Conservation (phyloP, 2,329 filamentous ascomycete species). For the Orbilia brochopaga region DNA sequence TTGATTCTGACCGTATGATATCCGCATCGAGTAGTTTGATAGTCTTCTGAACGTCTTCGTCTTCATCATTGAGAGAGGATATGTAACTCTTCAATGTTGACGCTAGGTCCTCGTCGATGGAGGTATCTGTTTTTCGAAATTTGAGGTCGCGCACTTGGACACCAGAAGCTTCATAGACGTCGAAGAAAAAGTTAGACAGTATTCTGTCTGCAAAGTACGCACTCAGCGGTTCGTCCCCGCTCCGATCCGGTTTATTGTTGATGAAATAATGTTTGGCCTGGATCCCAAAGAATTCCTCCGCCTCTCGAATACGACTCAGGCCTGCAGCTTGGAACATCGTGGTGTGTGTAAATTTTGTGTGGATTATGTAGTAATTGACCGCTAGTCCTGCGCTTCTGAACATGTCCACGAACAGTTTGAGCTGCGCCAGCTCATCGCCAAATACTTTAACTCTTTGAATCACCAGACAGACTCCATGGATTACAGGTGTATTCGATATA, state of each 20-base stretch:
- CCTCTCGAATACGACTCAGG: conserved; percentile 12
- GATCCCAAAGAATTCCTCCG: conserved; percentile 22
- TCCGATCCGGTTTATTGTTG: conserved; percentile 21
- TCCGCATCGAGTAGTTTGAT: neutral
- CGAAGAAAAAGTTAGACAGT: conserved; percentile 19
- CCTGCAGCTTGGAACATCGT: conserved; percentile 27
- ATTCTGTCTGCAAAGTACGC: conserved; percentile 18
- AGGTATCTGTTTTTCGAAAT: conserved; percentile 14
- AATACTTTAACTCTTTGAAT: conserved; percentile 22
- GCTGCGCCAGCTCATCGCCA: conserved; percentile 13
- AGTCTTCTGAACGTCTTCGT: neutral
- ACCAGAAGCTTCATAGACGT: neutral
- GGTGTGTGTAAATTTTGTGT: conserved; percentile 16
- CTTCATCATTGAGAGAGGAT: conserved; percentile 3
- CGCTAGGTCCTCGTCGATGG: conserved; percentile 2
- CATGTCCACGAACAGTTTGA: conserved; percentile 12
- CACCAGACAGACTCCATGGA: conserved; percentile 26
- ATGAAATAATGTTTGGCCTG: conserved; percentile 27
- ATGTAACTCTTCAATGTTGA: conserved; percentile 3
- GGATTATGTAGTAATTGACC: conserved; percentile 33
- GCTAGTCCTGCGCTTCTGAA: conserved; percentile 1
- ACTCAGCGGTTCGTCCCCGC: conserved; percentile 19
- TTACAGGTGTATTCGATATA: neutral
- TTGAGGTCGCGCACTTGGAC: conserved; percentile 2
- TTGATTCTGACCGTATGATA: neutral